Evolutionary conservation across 2,329 filamentous ascomycete species (phyloP).

Genomic region (Zymoseptoria crescenta): DNA sequence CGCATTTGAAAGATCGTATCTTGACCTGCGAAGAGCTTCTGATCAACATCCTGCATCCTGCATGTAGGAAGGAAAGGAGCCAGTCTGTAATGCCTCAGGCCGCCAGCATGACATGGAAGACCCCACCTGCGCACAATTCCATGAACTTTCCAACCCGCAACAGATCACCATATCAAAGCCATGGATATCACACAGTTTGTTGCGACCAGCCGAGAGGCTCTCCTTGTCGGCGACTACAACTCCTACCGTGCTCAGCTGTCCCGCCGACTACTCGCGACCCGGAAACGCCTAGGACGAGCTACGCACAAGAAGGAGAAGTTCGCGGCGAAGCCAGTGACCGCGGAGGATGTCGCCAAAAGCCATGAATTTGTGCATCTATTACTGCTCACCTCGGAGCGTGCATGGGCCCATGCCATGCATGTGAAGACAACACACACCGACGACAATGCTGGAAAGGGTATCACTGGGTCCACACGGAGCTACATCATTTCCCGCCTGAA

Average conservation of each 20-base stretch:
- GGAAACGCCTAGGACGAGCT: conserved; percentile 75
- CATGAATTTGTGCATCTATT: conserved; percentile 73
- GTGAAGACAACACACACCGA: conserved; percentile 78
- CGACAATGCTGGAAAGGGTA: conserved; percentile 63
- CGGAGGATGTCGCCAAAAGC: conserved; percentile 66
- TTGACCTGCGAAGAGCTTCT: too few relatives aligned
- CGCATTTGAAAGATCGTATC: too few relatives aligned
- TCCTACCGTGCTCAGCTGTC: conserved; percentile 74
- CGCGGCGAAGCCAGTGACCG: conserved; percentile 61
- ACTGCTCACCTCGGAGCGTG: conserved; percentile 77
- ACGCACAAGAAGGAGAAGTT: conserved; percentile 86
- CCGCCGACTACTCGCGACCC: conserved; percentile 71
- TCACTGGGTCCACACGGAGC: conserved; percentile 69
- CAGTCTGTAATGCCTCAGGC: too few relatives aligned
- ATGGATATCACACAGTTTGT: conserved; percentile 93
- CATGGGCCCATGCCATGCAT: conserved; percentile 92
- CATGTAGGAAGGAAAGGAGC: too few relatives aligned
- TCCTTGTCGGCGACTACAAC: conserved; percentile 81
- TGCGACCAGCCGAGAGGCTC: conserved; percentile 69
- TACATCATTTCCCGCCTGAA: conserved; percentile 83
- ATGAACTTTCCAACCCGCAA: background rate
- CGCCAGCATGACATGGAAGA: too few relatives aligned
- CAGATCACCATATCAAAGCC: background rate
- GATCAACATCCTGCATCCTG: too few relatives aligned
- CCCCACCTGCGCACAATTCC: too few relatives aligned